Evolutionary conservation across 2,329 filamentous ascomycete genomes (phyloP).

Genomic region (Aspergillus amoenus): DNA sequence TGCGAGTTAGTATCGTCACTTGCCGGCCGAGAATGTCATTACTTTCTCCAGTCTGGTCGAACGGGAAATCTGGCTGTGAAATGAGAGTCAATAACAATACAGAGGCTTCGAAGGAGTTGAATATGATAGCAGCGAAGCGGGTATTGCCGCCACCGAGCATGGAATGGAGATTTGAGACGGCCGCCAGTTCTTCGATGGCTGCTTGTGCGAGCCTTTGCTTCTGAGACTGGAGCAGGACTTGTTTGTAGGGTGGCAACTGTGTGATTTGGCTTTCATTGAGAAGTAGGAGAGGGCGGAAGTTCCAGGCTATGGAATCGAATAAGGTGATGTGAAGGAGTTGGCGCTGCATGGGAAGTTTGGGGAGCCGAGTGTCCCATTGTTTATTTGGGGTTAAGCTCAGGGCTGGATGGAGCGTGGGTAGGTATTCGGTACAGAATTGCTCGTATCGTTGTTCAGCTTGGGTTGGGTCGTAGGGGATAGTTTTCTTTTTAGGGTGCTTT

Average conservation of each 20-base stretch:
- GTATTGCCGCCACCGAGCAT: constrained; percentile 2
- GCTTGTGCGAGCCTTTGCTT: background rate
- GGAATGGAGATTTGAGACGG: background rate
- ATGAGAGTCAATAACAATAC: background rate
- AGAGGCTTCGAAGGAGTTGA: background rate
- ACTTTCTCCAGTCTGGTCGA: background rate
- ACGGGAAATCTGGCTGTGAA: background rate
- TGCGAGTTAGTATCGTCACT: background rate
- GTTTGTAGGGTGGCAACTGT: constrained; percentile 2
- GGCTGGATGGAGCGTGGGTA: background rate
- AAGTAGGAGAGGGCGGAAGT: constrained; percentile 4
- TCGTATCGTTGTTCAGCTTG: constrained; percentile 10
- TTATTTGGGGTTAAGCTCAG: background rate
- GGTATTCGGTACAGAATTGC: constrained; percentile 4
- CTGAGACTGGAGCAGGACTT: background rate
- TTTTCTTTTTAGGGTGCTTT: background rate
- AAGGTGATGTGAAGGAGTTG: constrained; percentile 9
- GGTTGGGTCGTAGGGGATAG: background rate
- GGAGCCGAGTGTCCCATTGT: constrained; percentile 1
- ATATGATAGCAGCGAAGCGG: background rate
- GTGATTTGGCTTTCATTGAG: background rate
- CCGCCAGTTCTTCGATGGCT: background rate
- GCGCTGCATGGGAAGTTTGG: constrained; percentile 3
- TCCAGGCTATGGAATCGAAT: constrained; percentile 9
- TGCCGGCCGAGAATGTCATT: background rate